phyloP scores from a whole-genome alignment of 306 rosid species.

The Cucumis hystrix region DNA sequence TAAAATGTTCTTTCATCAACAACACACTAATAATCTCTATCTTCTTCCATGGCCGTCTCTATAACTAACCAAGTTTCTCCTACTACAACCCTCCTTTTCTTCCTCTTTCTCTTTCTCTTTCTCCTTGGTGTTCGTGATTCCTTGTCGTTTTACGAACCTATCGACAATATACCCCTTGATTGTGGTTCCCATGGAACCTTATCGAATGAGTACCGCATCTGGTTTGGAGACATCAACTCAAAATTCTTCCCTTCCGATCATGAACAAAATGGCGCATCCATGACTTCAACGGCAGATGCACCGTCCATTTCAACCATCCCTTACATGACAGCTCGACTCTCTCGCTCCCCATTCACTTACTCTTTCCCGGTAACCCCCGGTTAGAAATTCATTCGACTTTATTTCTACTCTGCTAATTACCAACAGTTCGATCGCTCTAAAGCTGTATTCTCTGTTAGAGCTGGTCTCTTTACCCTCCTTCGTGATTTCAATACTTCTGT shows the following conservation, averaged over 20 bases:
- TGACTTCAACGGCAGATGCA: neutral
- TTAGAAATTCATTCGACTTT: conserved; percentile 7
- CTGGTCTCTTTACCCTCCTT: conserved; percentile 2
- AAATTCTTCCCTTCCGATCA: neutral
- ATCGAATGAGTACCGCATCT: neutral
- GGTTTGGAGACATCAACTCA: conserved; percentile 6
- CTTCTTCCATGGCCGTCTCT: too few relatives aligned
- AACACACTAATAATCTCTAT: too few relatives aligned
- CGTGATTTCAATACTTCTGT: conserved; percentile 5
- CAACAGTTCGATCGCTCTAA: neutral
- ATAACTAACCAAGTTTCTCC: too few relatives aligned
- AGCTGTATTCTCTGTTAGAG: conserved; percentile 4
- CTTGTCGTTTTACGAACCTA: neutral
- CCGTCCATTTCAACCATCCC: neutral
- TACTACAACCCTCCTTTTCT: too few relatives aligned
- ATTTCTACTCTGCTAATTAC: conserved; percentile 1
- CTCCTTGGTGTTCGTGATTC: too few relatives aligned
- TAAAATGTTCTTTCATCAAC: too few relatives aligned
- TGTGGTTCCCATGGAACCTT: conserved; percentile 7
- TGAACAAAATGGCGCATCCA: neutral
- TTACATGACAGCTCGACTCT: neutral
- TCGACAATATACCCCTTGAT: neutral
- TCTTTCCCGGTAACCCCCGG: neutral
- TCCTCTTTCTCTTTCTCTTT: too few relatives aligned
- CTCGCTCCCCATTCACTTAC: neutral